Base-by-base conservation (phyloP, 1,284 basidiomycete genomes). In the Tremellales sp. region DNA sequence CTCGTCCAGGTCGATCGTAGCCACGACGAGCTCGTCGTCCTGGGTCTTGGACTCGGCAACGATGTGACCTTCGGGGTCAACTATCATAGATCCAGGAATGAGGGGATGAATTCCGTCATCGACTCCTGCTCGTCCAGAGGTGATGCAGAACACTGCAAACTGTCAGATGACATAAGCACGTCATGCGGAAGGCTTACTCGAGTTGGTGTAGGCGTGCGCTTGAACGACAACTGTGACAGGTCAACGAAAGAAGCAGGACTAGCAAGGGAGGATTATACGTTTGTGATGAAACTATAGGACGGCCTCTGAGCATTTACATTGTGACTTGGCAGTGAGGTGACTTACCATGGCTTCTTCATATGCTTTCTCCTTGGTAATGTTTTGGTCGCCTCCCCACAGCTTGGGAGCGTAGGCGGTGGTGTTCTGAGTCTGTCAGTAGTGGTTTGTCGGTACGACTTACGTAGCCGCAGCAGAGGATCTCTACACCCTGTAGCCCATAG, bases 51-150 rank as follows among this genome's bases (percentile, higher is more conserved):
- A 58, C 37, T 68, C 63, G 3, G 60, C 62, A 28, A 68, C 54
- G 33, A 68, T 65, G 43, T 66, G 58, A 18, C 62, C 65, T 45
- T 66, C 58, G 1, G 65, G 63, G 45, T 65, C 51, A 43, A 68
- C 62, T 37, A 68, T 62, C 59, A 65, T 63, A 4, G 48, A 54
- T 24, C 65, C 63, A 1, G 57, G 54, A 32, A 66, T 68, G 27
- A 68, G 58, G 2, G 56, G 55, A 40, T 61, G 60, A 9, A 53
- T 25, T 16, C 56, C 63, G 45, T 66, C 63, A 42, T 68, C 63
- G 26, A 41, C 36, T 3, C 65, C 65, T 3, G 57, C 52, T 14
- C 65, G 54, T 1, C 58, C 65, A 3, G 63, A 38, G 10, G 63
- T 61, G 41, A 66, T 61, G 38, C 61, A 61, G 51, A 65, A 68